phyloP scores from a whole-genome alignment of 164 flowering plant genomes.

The Berberis vulgaris region DNA sequence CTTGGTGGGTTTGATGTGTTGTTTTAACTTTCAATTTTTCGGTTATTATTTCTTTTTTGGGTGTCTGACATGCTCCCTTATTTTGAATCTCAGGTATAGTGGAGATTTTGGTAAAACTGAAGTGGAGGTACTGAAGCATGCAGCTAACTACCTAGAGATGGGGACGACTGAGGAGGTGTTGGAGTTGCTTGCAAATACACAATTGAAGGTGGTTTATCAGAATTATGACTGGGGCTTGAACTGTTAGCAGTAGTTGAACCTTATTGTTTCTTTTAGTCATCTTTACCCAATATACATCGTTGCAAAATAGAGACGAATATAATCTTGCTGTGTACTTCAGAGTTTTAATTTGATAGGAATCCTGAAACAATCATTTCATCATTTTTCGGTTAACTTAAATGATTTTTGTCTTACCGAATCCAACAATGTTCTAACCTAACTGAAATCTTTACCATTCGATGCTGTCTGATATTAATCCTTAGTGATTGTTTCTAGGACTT shows the following conservation, averaged over 20 bases:
- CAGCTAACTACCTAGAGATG: slow-evolving; percentile 63
- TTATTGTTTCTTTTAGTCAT: not conserved
- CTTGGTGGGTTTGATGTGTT: not conserved
- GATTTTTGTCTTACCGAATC: too few species aligned
- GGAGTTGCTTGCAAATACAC: slow-evolving; percentile 46
- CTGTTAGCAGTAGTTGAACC: slow-evolving; percentile 18
- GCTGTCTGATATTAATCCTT: too few species aligned
- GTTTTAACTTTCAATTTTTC: not conserved
- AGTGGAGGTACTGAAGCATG: slow-evolving; percentile 71
- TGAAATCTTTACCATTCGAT: too few species aligned
- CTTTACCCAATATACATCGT: not conserved
- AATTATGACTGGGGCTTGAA: slow-evolving; percentile 78
- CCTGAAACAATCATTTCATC: too few species aligned
- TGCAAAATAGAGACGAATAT: too few species aligned
- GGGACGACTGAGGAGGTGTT: slow-evolving; percentile 43
- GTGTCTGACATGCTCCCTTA: not conserved
- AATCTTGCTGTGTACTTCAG: too few species aligned
- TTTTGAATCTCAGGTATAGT: slow-evolving; percentile 45
- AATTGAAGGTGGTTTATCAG: slow-evolving; percentile 66
- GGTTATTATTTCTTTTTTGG: not conserved
- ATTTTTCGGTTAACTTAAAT: too few species aligned
- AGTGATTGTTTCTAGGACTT: too few species aligned
- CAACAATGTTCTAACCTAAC: too few species aligned
- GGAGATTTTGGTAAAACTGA: slow-evolving; percentile 76
- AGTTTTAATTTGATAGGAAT: too few species aligned